Percentiles rank a stretch among this genome's conserved stretches.
phyloP scores from a whole-genome alignment of 352 stramenopile species.

The Saprolegnia diclina region DNA sequence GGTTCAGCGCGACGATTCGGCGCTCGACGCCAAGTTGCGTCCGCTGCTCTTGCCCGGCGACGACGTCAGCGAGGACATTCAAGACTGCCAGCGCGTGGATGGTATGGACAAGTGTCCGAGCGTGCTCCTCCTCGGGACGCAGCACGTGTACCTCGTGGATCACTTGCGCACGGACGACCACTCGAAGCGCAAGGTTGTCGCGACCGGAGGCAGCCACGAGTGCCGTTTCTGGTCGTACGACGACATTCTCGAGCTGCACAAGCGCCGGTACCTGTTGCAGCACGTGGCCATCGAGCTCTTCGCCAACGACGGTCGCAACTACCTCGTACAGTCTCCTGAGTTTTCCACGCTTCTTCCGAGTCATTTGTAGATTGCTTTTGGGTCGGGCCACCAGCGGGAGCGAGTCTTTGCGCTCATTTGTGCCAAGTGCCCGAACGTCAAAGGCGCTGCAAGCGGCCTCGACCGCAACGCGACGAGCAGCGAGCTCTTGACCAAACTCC shows the following conservation, averaged over 20 bases:
- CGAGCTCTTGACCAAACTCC: slow-evolving; percentile 41
- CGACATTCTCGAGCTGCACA: slow-evolving; percentile 68
- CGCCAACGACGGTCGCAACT: slow-evolving; percentile 63
- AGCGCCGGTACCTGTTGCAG: slow-evolving; percentile 63
- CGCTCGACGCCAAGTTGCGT: slow-evolving; percentile 59
- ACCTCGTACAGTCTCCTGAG: slow-evolving; percentile 34
- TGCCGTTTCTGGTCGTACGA: slow-evolving; percentile 73
- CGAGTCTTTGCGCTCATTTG: background rate
- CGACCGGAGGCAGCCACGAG: slow-evolving; percentile 35
- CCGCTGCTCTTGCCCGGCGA: slow-evolving; percentile 58
- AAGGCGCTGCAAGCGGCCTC: slow-evolving; percentile 55
- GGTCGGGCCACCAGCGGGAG: slow-evolving; percentile 46
- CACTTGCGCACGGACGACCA: slow-evolving; percentile 35
- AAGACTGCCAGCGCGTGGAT: slow-evolving; percentile 64
- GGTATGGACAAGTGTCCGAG: slow-evolving; percentile 73
- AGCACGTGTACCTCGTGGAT: slow-evolving; percentile 67
- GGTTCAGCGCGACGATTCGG: slow-evolving; percentile 31
- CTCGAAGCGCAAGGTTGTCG: background rate
- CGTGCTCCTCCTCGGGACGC: slow-evolving; percentile 59
- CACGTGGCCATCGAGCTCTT: slow-evolving; percentile 75
- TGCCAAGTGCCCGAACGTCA: slow-evolving; percentile 63
- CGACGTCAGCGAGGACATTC: slow-evolving; percentile 51
- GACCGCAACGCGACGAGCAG: slow-evolving; percentile 7
- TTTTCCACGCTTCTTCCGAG: too few species aligned
- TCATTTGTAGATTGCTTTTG: slow-evolving; percentile 52